Evolutionary conservation across 1,284 basidiomycete species (phyloP), one percentile per base, ranked within the genome.

Genomic region (Butyriboletus appendiculatus): DNA sequence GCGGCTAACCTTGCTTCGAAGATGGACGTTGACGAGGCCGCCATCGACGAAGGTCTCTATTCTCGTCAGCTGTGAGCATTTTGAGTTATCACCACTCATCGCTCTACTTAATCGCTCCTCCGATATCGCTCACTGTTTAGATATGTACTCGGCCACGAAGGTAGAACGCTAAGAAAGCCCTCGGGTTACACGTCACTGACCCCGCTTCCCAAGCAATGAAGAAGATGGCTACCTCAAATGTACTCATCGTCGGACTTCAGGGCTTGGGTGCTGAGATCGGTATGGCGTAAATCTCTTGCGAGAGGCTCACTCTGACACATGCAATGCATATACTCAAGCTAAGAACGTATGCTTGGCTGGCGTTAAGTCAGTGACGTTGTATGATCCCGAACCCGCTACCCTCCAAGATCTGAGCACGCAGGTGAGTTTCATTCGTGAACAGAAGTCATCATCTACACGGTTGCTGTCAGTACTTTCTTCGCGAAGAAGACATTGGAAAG

Each of bases 231-330:
- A 81, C 84, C 28, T 98, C 96, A 52, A 97, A 98, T 70, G 92
- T 99, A 45, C 85, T 99, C 58, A 87, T 99, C 62, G 89, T 98
- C 42, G 97, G 97, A 32, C 76, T 96, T 71, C 90, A 91, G 62
- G 97, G 97, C 59, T 78, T 99, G 56, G 97, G 97, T 56, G 94
- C 94, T 53, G 97, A 99, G 76, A 97, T 99, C 67, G 94, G 94
- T 92, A 65, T 64, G 79, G 72, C 55, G 42, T 45, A 45, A 58
- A 48, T 45, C 33, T 39, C 47, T 20, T 54, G 37, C 35, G 9
- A 53, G 45, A 48, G 30, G 47, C 24, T 50, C 43, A 42, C 43
- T 38, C 59, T 65, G 45, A 60, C 50, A 43, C 15, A 16, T 4
- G 14, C 26, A 14, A 39, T 28, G 33, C 48, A 45, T 58, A 55